Conservation (phyloP, 805 yeast genomes). For the Myxozyma nipponensis region DNA sequence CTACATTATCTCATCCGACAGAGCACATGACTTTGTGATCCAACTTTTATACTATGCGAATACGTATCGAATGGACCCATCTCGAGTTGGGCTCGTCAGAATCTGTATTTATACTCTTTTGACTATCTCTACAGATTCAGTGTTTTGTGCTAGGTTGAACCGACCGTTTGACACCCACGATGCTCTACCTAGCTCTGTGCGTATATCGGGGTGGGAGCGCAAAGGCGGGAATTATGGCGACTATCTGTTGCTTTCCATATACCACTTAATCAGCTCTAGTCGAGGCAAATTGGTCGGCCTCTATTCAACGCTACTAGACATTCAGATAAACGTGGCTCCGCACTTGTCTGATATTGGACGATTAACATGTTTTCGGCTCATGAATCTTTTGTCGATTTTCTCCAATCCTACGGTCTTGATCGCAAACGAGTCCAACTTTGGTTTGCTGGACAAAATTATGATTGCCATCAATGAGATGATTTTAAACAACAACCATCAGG, state of each 20-base stretch:
- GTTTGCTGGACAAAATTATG: slow-evolving; percentile 27
- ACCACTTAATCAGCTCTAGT: slow-evolving; percentile 17
- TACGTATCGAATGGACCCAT: slow-evolving; percentile 42
- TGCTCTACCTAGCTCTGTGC: slow-evolving; percentile 32
- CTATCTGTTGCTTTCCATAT: slow-evolving; percentile 31
- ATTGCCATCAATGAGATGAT: slow-evolving; percentile 28
- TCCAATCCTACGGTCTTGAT: slow-evolving; percentile 30
- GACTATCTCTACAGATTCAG: slow-evolving; percentile 32
- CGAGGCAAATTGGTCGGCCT: slow-evolving; percentile 28
- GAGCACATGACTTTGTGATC: slow-evolving; percentile 53
- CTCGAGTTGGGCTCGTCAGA: slow-evolving; percentile 32
- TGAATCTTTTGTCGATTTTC: slow-evolving; percentile 31
- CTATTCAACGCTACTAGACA: slow-evolving; percentile 32
- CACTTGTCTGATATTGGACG: slow-evolving; percentile 32
- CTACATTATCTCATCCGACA: slow-evolving; percentile 43
- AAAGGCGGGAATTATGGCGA: slow-evolving; percentile 35
- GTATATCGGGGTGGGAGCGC: slow-evolving; percentile 22
- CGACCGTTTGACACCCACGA: slow-evolving; percentile 32
- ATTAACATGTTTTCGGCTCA: slow-evolving; percentile 31
- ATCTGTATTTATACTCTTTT: slow-evolving; percentile 36
- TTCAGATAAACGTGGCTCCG: slow-evolving; percentile 35
- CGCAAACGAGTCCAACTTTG: slow-evolving; percentile 28
- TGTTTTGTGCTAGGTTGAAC: slow-evolving; percentile 28
- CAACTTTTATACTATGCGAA: slow-evolving; percentile 55
- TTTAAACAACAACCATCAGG: slow-evolving; percentile 30